Evolutionary conservation across 495 filamentous ascomycete species (phyloP), one percentile per base, ranked within the genome.

Genomic region (Astrocystis sublimbata): DNA sequence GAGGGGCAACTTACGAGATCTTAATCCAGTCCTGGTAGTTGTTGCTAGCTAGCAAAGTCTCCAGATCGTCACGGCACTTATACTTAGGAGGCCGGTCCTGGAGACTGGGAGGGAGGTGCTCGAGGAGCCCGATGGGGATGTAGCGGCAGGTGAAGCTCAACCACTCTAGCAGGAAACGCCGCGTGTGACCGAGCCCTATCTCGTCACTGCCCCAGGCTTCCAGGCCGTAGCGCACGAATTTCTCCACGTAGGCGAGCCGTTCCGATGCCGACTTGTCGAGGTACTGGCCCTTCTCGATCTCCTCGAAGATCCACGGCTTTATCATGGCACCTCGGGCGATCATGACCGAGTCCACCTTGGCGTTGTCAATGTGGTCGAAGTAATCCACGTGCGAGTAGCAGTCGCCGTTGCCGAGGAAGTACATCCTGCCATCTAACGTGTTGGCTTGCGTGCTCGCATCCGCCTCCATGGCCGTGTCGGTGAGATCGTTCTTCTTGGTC

Each of bases 11-110:
- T 73, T 83, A 96, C 92, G 90, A 94, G 70, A 98, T 96, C 81
- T 96, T 98, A 68, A 98, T 90, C 94, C 94, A 98, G 75, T 98
- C 94, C 77, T 86, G 89, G 75, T 96, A 97, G 73, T 98, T 89
- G 38, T 84, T 84, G 77, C 92, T 96, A 9, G 85, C 88, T 76
- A 98, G 76, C 63, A 98, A 76, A 45, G 91, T 96, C 83, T 98
- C 94, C 75, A 98, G 68, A 40, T 98, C 94, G 75, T 92, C 88
- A 55, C 94, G 80, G 6, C 93, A 92, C 66, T 79, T 85, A 71
- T 86, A 98, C 42, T 84, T 83, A 42, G 93, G 93, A 36, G 94
- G 90, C 41, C 94, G 79, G 71, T 98, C 93, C 55, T 97, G 89
- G 50, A 98, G 82, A 24, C 76, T 86, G 0, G 94, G 92, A 40